A percentile compares a stretch with the other conserved stretches of the same genome.
Evolutionary conservation across 2,329 filamentous ascomycete species (phyloP).

Genomic region (Phyllosticta citriasiana): DNA sequence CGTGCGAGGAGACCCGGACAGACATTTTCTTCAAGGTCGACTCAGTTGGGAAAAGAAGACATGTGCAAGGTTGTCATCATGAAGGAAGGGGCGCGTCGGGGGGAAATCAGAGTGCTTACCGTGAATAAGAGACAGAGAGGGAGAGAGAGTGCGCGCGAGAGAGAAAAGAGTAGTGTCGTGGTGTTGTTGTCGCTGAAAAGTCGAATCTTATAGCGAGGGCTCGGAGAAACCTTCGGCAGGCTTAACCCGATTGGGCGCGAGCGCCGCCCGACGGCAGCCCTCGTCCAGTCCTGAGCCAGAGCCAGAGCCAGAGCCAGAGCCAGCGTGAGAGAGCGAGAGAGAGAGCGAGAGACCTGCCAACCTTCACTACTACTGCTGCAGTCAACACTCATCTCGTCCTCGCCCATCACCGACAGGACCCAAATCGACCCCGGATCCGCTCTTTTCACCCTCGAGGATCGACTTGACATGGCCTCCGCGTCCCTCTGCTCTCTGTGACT

Average conservation of each 20-base stretch:
- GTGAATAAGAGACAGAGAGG: not conserved
- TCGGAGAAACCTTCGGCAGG: conserved; percentile 9
- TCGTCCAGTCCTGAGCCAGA: not conserved
- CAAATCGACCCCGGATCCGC: conserved; percentile 7
- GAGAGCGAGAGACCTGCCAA: not conserved
- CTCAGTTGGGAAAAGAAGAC: conserved; percentile 76
- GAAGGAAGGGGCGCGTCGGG: conserved; percentile 17
- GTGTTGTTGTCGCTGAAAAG: not conserved
- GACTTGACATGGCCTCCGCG: conserved; percentile 7
- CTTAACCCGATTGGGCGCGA: conserved; percentile 5
- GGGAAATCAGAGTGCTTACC: not conserved
- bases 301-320: too few species aligned
- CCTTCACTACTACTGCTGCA: not conserved
- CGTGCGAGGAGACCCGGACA: conserved; percentile 50
- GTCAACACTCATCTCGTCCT: conserved; percentile 10
- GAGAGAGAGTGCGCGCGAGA: not conserved
- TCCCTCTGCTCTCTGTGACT: conserved; percentile 6
- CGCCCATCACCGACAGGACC: conserved; percentile 8
- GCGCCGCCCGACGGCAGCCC: not conserved
- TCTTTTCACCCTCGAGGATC: conserved; percentile 3
- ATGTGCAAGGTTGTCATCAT: conserved; percentile 58
- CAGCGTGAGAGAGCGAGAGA: not conserved
- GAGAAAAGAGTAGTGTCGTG: not conserved
- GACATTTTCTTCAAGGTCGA: conserved; percentile 69
- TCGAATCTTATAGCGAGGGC: conserved; percentile 6